These are phyloP conservation scores for Chrysosporium queenslandicum DNA, from an alignment of 2,329 filamentous ascomycete genomes.

Conservation along the genomic window DNA sequence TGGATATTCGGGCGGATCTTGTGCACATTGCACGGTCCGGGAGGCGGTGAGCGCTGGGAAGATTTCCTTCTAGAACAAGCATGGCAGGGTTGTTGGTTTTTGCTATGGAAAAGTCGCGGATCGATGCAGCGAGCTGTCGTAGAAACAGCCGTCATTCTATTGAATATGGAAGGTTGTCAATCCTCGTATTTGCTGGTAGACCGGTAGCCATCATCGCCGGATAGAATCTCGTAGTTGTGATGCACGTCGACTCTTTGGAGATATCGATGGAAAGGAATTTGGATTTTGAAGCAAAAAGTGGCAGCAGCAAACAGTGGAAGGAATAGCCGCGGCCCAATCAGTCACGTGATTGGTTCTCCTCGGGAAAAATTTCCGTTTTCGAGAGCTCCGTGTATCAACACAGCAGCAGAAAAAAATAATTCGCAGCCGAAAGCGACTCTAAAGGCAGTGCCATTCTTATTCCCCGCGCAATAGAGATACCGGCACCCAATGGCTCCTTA, in stretches of 20 bases:
- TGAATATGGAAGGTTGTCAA: too few relatives aligned
- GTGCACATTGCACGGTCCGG: neutral
- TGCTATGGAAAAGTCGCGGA: neutral
- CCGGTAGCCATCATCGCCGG: too few relatives aligned
- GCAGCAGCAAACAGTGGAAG: neutral
- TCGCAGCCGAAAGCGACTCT: neutral
- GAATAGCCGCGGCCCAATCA: neutral
- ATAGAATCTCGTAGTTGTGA: too few relatives aligned
- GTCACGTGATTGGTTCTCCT: neutral
- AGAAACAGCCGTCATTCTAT: too few relatives aligned
- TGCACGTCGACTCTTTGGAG: too few relatives aligned
- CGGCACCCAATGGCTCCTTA: conserved; percentile 9
- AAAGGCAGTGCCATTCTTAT: neutral
- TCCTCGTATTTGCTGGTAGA: too few relatives aligned
- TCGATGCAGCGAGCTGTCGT: neutral
- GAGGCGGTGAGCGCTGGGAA: neutral
- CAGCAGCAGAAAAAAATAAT: conserved; percentile 5
- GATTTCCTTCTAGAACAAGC: neutral
- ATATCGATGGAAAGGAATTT: too few relatives aligned
- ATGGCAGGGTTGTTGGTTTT: neutral
- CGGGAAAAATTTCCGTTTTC: conserved; percentile 10
- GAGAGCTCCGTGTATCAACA: conserved; percentile 1
- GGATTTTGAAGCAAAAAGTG: neutral
- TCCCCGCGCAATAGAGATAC: conserved; percentile 5
- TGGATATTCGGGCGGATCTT: neutral